A percentile compares a stretch with the other conserved stretches of the same genome.
phyloP scores from a whole-genome alignment of 129 eudicot species.

The Flaveria trinervia region DNA sequence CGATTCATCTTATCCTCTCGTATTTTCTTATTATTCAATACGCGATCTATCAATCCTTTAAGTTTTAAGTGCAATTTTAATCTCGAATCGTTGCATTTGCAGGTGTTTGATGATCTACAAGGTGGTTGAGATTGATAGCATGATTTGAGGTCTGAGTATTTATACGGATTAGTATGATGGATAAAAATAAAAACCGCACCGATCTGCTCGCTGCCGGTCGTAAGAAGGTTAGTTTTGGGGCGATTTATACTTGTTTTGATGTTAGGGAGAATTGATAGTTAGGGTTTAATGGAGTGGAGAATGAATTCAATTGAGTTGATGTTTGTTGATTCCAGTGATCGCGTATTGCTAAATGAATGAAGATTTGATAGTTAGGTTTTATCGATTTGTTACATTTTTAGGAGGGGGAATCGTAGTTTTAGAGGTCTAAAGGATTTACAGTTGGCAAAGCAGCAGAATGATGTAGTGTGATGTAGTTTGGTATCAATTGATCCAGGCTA shows the following conservation, averaged over 20 bases:
- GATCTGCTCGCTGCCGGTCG: constrained; percentile 99
- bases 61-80: constrained; percentile 9
- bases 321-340: constrained; percentile 9
- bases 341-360: not conserved
- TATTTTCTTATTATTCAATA: not conserved
- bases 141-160: constrained; percentile 35
- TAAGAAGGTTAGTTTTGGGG: constrained; percentile 61
- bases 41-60: not conserved
- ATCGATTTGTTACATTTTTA: constrained; percentile 4
- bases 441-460: not conserved
- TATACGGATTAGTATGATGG: constrained; percentile 45
- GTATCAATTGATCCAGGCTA: constrained; percentile 16
- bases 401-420: constrained; percentile 11
- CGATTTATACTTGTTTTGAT: constrained; percentile 5
- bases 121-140: constrained; percentile 21
- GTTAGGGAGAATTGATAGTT: not conserved
- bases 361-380: constrained; percentile 24
- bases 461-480: constrained; percentile 8
- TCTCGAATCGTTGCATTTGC: constrained; percentile 28
- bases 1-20: not conserved
- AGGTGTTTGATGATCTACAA: constrained; percentile 26
- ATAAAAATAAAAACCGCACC: constrained; percentile 77
- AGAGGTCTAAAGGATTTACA: not conserved
- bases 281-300: constrained; percentile 21
- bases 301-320: not conserved